Base-by-base conservation (phyloP, 2,329 filamentous ascomycete genomes). In the Aphanoascus verrucosus region DNA sequence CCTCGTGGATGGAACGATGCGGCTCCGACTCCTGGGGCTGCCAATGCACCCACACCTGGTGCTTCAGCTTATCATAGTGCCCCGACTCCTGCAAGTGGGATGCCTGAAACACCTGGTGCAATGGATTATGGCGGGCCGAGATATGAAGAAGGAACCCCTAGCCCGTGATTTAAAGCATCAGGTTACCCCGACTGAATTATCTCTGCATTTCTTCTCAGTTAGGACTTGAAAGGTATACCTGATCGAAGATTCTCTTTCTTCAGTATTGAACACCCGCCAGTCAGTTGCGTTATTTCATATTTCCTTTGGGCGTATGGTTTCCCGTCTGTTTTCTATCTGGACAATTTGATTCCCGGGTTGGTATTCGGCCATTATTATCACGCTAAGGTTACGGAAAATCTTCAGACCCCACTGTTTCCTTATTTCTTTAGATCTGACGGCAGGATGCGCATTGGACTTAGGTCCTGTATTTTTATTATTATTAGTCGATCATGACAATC, bases 21-120 rank as follows among this genome's bases (percentile, higher is more conserved):
- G 54, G 71, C 71, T 5, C 71, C 72, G 8, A 74, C 72, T 0
- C 74, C 74, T 11, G 72, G 70, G 23, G 73, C 72, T 34, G 69
- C 73, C 55, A 69, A 65, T 53, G 72, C 71, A 2, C 71, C 72
- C 8, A 74, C 71, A 2, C 72, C 72, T 1, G 51, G 50, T 49
- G 71, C 72, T 11, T 70, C 71, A 1, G 73, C 70, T 1, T 72
- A 71, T 19, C 69, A 69, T 5, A 63, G 59, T 11, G 76, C 76
- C 2, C 76, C 76, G 6, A 78, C 76, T 1, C 75, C 76, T 9
- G 70, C 66, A 2, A 64, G 68, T 61, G 67, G 67, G 0, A 55
- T 54, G 44, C 66, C 67, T 15, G 66, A 67, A 47, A 71, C 70
- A 4, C 70, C 70, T 28, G 68, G 68, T 5, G 67, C 67, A 32